Evolutionary conservation across 768 basidiomycete species (phyloP), one percentile per base, ranked within the genome.

Genomic region (Solioccasus polychromus): DNA sequence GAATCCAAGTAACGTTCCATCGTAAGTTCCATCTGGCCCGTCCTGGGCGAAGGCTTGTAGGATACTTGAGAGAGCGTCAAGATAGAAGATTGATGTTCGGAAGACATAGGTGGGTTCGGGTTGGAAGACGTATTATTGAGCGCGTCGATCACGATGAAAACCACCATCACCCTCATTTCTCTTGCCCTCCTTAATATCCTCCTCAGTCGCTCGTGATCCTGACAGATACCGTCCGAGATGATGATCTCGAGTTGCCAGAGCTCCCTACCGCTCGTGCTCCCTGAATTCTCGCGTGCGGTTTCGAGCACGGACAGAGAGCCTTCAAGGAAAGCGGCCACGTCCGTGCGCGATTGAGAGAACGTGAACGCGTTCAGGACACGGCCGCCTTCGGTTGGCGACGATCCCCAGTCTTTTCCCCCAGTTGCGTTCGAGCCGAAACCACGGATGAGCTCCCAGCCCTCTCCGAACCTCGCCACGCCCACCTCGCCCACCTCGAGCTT

Each of bases 201-300:
- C 29, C 87, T 82, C 39, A 99, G 74, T 54, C 77, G 75, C 32
- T 93, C 88, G 65, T 97, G 94, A 60, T 96, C 90, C 63, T 98
- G 92, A 62, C 94, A 98, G 54, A 97, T 88, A n/a, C 96, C 96
- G 58, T 99, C 96, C 14, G 93, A 97, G 50, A 99, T 92, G 74
- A 99, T 96, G 69, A 98, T 90, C 65, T 97, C 81, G 43, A 99
- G 77, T 63, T 99, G 96, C 96, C 96, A 98, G 19, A 99, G 72
- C 51, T 98, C 93, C 15, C 80, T 77, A 3, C 80, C 72, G 15
- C 84, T 85, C 34, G 73, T 72, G 65, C 75, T 34, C 74, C 63
- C 35, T 80, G 78, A 28, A 19, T 76, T 73, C 55, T 89, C 84
- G 48, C 93, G 69, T 17, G 92, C 89, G n/a, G 73, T 74, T 60